Conservation (phyloP, 176 grass and related monocot genomes). For the Rhynchospora tenuis region DNA sequence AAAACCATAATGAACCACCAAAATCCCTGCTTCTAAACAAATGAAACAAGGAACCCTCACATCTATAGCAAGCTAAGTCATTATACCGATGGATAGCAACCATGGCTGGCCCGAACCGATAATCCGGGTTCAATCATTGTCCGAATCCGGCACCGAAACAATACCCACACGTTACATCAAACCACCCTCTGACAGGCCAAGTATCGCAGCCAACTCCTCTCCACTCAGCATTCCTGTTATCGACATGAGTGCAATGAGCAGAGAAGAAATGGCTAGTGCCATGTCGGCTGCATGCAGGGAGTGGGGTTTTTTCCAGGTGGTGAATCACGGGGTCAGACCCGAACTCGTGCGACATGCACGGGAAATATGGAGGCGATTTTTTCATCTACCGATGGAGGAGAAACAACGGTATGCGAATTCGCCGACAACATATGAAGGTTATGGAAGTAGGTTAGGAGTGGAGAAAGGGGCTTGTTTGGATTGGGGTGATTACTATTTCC, state of each 20-base stretch:
- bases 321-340: constrained; percentile 59
- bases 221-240: constrained; percentile 48
- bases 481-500: constrained; percentile 94
- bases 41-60: not conserved
- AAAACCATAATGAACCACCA: not conserved
- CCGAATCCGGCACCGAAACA: constrained; percentile 36
- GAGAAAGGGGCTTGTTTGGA: constrained; percentile 57
- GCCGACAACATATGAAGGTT: constrained; percentile 76
- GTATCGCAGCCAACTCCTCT: not conserved
- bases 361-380: constrained; percentile 57
- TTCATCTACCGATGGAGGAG: constrained; percentile 45
- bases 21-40: not conserved
- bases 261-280: constrained; percentile 11
- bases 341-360: constrained; percentile 37
- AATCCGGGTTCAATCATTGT: constrained; percentile 65
- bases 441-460: constrained; percentile 77
- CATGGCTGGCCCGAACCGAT: constrained; percentile 74
- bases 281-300: constrained; percentile 51
- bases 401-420: constrained; percentile 76
- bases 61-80: not conserved
- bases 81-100: constrained; percentile 19
- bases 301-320: constrained; percentile 93
- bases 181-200: constrained; percentile 40
- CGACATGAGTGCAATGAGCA: constrained; percentile 33
- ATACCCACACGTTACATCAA: constrained; percentile 64